Conservation (phyloP, 768 basidiomycete species). For the Collybiopsis confluens region DNA sequence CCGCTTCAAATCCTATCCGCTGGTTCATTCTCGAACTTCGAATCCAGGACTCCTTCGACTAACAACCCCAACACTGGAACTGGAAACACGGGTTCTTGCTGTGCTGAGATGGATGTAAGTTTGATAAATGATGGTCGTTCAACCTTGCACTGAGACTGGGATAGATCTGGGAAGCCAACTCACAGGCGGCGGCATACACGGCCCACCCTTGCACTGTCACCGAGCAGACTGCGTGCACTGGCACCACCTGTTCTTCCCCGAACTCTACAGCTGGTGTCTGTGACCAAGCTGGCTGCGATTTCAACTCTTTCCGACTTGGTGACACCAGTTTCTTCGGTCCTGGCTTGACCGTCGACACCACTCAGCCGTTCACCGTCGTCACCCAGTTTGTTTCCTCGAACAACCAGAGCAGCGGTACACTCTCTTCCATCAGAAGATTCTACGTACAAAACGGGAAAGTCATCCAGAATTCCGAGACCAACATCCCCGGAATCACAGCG, state of each 20-base stretch:
- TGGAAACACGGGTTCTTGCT: conserved; percentile 32
- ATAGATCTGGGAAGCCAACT: conserved; percentile 35
- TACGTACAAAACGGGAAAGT: conserved; percentile 41
- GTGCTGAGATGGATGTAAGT: conserved; percentile 32
- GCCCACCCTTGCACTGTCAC: conserved; percentile 36
- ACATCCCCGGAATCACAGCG: conserved; percentile 28
- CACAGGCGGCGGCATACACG: conserved; percentile 33
- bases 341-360: conserved; percentile 35
- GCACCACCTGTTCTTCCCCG: conserved; percentile 23
- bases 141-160: background rate
- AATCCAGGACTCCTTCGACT: conserved; percentile 10
- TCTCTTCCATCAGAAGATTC: conserved; percentile 39
- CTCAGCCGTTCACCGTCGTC: conserved; percentile 35
- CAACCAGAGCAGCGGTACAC: conserved; percentile 31
- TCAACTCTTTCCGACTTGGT: conserved; percentile 45
- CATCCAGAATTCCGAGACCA: conserved; percentile 34
- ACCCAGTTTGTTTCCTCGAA: conserved; percentile 41
- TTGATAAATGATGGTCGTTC: too few relatives aligned
- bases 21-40: too few relatives aligned
- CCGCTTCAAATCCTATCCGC: too few relatives aligned
- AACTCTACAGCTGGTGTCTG: conserved; percentile 28
- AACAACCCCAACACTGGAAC: conserved; percentile 31
- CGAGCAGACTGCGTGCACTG: conserved; percentile 32
- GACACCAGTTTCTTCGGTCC: conserved; percentile 33
- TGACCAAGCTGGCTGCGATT: conserved; percentile 42